Conservation (phyloP, 495 filamentous ascomycete genomes). For the Tuber calosporum region DNA sequence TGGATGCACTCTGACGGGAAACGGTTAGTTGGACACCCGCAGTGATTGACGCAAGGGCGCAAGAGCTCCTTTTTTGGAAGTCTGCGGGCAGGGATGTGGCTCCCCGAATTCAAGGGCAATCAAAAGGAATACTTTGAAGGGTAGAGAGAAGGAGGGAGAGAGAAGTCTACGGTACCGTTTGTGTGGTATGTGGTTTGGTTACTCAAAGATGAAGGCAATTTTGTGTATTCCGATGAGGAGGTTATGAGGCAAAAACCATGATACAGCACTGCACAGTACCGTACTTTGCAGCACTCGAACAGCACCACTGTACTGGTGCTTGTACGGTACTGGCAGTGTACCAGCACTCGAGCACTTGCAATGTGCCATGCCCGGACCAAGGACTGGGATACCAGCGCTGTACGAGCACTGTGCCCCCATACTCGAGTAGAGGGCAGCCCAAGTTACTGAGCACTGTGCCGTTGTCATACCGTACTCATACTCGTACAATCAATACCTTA, state of each 20-base stretch:
- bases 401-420: too few relatives aligned
- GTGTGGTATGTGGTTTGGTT: neutral
- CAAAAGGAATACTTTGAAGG: neutral
- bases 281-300: too few relatives aligned
- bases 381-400: too few relatives aligned
- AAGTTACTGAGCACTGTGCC: neutral
- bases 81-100: constrained; percentile 19
- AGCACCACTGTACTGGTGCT: too few relatives aligned
- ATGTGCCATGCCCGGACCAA: too few relatives aligned
- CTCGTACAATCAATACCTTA: neutral
- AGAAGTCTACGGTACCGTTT: neutral
- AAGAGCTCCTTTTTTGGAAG: constrained; percentile 32
- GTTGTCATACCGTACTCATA: too few relatives aligned
- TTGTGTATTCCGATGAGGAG: neutral
- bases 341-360: too few relatives aligned
- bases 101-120: constrained; percentile 14
- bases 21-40: constrained; percentile 22
- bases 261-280: too few relatives aligned
- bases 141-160: neutral
- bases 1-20: constrained; percentile 18
- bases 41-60: constrained; percentile 31
- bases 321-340: neutral
- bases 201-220: neutral
- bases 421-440: too few relatives aligned
- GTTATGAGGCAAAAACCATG: neutral